A percentile compares a stretch with the other conserved stretches of the same genome.
phyloP scores from a whole-genome alignment of 768 basidiomycete species.

The Rhizopogon vesiculosus region DNA sequence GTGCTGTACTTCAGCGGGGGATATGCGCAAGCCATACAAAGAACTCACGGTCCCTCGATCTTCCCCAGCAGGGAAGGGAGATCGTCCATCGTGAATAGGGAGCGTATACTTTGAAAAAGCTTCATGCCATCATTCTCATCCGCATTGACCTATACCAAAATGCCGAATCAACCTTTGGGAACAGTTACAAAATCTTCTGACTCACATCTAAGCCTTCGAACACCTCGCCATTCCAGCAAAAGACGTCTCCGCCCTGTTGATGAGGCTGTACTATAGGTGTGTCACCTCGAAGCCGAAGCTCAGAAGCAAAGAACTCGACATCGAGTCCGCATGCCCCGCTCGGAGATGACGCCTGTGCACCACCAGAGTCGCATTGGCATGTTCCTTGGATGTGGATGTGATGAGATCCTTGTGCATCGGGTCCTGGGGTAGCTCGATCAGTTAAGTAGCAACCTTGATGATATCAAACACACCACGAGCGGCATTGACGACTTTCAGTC shows the following conservation, averaged over 20 bases:
- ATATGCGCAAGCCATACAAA: not conserved
- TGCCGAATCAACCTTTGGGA: conserved; percentile 4
- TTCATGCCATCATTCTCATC: conserved; percentile 73
- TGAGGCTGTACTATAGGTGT: conserved; percentile 66
- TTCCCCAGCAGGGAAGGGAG: conserved; percentile 48
- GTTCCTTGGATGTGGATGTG: conserved; percentile 11
- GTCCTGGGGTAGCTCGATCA: conserved; percentile 39
- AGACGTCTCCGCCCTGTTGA: conserved; percentile 43
- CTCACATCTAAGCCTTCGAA: conserved; percentile 78
- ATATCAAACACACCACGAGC: conserved; percentile 45
- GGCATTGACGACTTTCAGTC: conserved; percentile 46
- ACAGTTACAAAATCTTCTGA: not conserved
- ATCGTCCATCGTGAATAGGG: conserved; percentile 26
- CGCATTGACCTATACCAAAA: conserved; percentile 38
- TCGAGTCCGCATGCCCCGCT: conserved; percentile 9
- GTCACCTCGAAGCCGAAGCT: conserved; percentile 67
- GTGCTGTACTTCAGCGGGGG: conserved; percentile 1
- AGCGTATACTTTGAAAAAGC: conserved; percentile 33
- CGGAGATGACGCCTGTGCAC: not conserved
- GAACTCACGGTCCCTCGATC: conserved; percentile 79
- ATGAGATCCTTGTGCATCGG: conserved; percentile 50
- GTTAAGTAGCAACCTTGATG: not conserved
- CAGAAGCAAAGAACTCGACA: conserved; percentile 68
- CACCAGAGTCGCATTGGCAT: not conserved
- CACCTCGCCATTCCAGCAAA: conserved; percentile 91